phyloP scores from a whole-genome alignment of 306 rosid genomes.

The Glycyrrhiza uralensis region DNA sequence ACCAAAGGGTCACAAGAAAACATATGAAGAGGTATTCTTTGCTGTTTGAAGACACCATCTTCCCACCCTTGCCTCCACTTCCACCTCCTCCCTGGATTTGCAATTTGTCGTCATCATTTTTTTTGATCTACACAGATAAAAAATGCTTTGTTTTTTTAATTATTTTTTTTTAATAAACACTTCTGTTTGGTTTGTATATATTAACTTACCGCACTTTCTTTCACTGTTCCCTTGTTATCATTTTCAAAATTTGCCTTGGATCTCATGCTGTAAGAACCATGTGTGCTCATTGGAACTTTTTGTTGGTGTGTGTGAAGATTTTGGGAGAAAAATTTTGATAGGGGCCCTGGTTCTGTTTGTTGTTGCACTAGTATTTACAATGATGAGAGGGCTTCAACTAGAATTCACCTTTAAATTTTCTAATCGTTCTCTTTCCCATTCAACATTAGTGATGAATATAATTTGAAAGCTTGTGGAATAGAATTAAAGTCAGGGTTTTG shows the following conservation, averaged over 20 bases:
- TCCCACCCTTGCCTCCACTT: conserved; percentile 26
- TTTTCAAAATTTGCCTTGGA: conserved; percentile 29
- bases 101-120: conserved; percentile 14
- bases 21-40: conserved; percentile 54
- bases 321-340: not conserved
- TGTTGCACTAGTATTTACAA: not conserved
- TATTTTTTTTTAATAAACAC: not conserved
- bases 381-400: not conserved
- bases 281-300: conserved; percentile 25
- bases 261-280: conserved; percentile 36
- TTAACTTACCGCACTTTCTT: conserved; percentile 27
- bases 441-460: conserved; percentile 14
- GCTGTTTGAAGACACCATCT: conserved; percentile 40
- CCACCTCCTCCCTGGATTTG: conserved; percentile 35
- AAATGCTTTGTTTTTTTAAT: not conserved
- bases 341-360: not conserved
- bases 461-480: conserved; percentile 33
- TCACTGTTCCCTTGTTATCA: conserved; percentile 16
- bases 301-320: not conserved
- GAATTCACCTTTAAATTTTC: not conserved
- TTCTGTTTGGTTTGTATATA: not conserved
- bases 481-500: conserved; percentile 17
- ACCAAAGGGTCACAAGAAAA: conserved; percentile 75
- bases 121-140: conserved; percentile 18
- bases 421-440: not conserved